Percentiles rank a stretch among this genome's conserved stretches.
Conservation (phyloP, 495 filamentous ascomycete species). For the Aspergillus haitiensis region DNA sequence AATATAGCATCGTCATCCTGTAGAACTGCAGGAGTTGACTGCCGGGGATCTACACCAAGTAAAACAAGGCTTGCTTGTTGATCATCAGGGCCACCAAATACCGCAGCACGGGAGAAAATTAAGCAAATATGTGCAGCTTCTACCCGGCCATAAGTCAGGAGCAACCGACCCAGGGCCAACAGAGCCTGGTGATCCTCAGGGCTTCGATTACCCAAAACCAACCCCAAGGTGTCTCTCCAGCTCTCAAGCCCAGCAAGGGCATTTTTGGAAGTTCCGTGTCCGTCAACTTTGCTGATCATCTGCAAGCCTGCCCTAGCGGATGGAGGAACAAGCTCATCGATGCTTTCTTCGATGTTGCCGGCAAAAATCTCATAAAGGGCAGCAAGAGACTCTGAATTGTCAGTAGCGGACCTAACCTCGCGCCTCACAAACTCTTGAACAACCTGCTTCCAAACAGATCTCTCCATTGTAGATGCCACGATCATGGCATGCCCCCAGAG, state of each 20-base stretch:
- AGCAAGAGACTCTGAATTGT: conserved; percentile 80
- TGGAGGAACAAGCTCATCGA: conserved; percentile 94
- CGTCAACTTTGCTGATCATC: conserved; percentile 71
- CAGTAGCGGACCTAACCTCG: conserved; percentile 77
- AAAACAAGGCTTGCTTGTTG: conserved; percentile 74
- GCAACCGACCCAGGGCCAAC: conserved; percentile 74
- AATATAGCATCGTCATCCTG: conserved; percentile 81
- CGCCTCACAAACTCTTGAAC: conserved; percentile 90
- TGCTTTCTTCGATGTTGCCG: conserved; percentile 88
- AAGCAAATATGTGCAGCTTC: conserved; percentile 93
- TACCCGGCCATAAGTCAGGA: conserved; percentile 81
- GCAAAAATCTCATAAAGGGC: conserved; percentile 91
- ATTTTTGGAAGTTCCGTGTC: conserved; percentile 63
- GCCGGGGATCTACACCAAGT: conserved; percentile 76
- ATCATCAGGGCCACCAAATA: conserved; percentile 85
- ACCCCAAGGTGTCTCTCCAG: conserved; percentile 86
- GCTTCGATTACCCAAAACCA: conserved; percentile 86
- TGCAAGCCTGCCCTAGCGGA: conserved; percentile 90
- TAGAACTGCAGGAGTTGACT: conserved; percentile 62
- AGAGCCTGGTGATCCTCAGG: conserved; percentile 74
- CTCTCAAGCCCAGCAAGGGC: conserved; percentile 81
- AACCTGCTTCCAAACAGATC: conserved; percentile 81
- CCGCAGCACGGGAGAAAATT: conserved; percentile 57
- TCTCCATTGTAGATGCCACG: conserved; percentile 73
- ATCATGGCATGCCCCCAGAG: conserved; percentile 97